Conservation (phyloP, 768 basidiomycete genomes). For the Xerocomus spinulosus region DNA sequence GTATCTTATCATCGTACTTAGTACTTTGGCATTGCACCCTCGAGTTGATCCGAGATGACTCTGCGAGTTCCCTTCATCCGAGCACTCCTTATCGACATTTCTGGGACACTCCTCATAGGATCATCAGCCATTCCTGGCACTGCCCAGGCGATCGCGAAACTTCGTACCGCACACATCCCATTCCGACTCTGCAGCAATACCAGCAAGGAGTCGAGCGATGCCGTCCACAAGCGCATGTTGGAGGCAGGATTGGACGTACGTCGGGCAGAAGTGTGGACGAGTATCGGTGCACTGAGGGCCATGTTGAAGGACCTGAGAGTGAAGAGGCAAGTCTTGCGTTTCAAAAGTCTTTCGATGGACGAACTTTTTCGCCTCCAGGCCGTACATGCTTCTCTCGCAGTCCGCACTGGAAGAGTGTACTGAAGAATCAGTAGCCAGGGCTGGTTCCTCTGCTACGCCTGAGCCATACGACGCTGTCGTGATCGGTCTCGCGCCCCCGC, state of each 20-base stretch:
- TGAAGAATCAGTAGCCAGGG: constrained; percentile 1
- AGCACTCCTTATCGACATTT: constrained; percentile 61
- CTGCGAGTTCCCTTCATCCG: constrained; percentile 27
- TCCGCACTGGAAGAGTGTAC: constrained; percentile 44
- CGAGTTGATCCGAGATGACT: not conserved
- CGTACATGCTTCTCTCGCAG: constrained; percentile 52
- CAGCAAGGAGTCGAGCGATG: constrained; percentile 54
- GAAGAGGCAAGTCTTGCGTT: constrained; percentile 32
- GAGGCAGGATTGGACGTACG: constrained; percentile 48
- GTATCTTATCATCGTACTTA: too few species aligned
- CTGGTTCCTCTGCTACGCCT: not conserved
- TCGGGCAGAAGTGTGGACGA: constrained; percentile 54
- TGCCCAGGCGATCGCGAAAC: constrained; percentile 20
- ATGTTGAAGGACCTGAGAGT: constrained; percentile 39
- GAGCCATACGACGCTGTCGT: constrained; percentile 53
- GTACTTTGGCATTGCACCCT: not conserved
- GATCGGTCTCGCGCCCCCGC: constrained; percentile 53
- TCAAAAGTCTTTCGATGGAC: not conserved
- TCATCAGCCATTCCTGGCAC: constrained; percentile 45
- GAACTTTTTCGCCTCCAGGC: constrained; percentile 30
- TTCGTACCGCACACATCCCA: constrained; percentile 34
- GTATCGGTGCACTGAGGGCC: constrained; percentile 53
- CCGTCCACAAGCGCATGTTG: constrained; percentile 40
- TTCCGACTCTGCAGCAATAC: constrained; percentile 65
- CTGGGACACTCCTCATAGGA: constrained; percentile 61